These are phyloP conservation scores for Pleurotus tuoliensis DNA, from an alignment of 768 basidiomycete species.

Conservation along the genomic window DNA sequence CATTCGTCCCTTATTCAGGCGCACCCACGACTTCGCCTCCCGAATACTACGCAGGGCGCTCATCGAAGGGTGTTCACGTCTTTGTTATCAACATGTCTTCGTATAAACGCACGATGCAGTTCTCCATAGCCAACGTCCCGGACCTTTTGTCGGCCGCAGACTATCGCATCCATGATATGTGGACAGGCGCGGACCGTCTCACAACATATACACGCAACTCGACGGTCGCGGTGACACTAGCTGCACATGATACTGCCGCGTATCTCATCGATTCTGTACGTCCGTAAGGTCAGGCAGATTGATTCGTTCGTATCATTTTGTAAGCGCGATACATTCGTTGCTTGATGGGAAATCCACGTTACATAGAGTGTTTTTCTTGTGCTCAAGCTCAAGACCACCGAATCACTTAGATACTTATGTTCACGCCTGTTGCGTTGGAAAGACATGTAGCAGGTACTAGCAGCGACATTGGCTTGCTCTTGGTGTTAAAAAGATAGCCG, in stretches of 20 bases:
- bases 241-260: conserved; percentile 50
- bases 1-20: conserved; percentile 39
- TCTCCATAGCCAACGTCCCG: conserved; percentile 44
- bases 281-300: no score
- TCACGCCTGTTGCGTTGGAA: no score
- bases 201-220: conserved; percentile 32
- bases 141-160: conserved; percentile 33
- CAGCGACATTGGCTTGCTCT: no score
- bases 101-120: conserved; percentile 33
- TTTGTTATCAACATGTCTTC: conserved; percentile 47
- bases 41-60: conserved; percentile 48
- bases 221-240: conserved; percentile 36
- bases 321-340: no score
- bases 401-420: no score
- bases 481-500: no score
- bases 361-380: no score
- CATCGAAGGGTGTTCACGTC: conserved; percentile 47
- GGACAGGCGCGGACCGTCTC: conserved; percentile 38
- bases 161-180: conserved; percentile 51
- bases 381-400: no score
- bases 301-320: no score
- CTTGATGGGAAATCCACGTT: no score
- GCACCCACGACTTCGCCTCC: conserved; percentile 41
- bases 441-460: no score
- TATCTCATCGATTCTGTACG: conserved; percentile 33